Percentiles rank a stretch among this genome's conserved stretches.
Conservation (phyloP, 2,329 filamentous ascomycete species). For the Coniochaeta sp. region DNA sequence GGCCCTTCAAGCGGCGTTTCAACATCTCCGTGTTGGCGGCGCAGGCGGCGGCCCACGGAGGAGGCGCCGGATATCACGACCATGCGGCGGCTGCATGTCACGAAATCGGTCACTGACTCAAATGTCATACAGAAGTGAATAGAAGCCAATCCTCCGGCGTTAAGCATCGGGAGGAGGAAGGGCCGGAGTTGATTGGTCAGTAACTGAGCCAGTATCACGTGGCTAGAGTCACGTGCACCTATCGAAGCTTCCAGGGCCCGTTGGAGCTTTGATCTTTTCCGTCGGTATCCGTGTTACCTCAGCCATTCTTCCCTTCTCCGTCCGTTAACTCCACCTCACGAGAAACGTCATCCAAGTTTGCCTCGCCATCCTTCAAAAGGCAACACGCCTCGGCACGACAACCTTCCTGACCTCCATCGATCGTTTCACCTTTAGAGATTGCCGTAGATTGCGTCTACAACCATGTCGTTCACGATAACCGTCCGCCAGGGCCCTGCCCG, state of each 20-base stretch:
- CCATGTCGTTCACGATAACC: constrained; percentile 45
- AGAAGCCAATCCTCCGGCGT: too few relatives aligned
- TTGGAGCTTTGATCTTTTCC: background rate
- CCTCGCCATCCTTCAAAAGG: constrained; percentile 9
- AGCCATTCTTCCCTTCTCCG: background rate
- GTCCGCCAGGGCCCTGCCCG: constrained; percentile 46
- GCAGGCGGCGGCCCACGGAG: too few relatives aligned
- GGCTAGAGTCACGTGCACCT: too few relatives aligned
- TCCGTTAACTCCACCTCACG: constrained; percentile 1
- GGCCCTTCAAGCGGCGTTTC: too few relatives aligned
- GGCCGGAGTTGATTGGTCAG: too few relatives aligned
- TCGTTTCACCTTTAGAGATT: background rate
- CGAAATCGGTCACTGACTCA: too few relatives aligned
- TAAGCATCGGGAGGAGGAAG: too few relatives aligned
- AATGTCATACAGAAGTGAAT: too few relatives aligned
- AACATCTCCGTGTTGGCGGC: too few relatives aligned
- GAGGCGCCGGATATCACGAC: too few relatives aligned
- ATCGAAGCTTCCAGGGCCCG: background rate
- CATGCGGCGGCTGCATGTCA: too few relatives aligned
- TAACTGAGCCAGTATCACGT: too few relatives aligned
- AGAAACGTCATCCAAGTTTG: constrained; percentile 12
- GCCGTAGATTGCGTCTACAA: constrained; percentile 5
- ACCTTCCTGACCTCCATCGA: background rate
- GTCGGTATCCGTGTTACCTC: background rate
- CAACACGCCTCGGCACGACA: background rate